These are phyloP conservation scores for Lodderomyces oxycetoniae DNA, from an alignment of 1,139 yeast genomes.

Conservation along the genomic window DNA sequence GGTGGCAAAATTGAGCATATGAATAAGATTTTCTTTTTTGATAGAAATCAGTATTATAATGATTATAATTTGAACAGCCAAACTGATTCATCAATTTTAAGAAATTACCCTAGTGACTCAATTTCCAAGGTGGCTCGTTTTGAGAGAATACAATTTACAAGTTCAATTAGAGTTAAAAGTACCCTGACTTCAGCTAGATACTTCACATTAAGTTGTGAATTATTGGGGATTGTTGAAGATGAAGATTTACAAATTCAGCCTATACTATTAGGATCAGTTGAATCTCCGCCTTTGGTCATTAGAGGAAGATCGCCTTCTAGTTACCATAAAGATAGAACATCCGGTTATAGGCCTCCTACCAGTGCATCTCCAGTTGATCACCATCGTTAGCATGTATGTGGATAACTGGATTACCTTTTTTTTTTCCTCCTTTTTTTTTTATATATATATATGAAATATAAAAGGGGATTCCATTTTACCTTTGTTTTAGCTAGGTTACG, in stretches of 20 bases:
- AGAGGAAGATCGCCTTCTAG: conserved; percentile 69
- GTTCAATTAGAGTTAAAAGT: conserved; percentile 53
- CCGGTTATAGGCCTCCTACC: conserved; percentile 28
- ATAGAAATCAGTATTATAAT: conserved; percentile 34
- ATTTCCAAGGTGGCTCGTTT: conserved; percentile 60
- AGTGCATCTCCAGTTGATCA: conserved; percentile 9
- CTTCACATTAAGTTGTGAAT: conserved; percentile 51
- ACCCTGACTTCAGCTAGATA: conserved; percentile 42
- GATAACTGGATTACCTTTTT: no score
- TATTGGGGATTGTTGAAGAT: conserved; percentile 46
- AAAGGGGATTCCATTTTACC: no score
- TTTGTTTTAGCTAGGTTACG: background rate
- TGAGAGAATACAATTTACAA: conserved; percentile 64
- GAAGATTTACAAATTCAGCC: conserved; percentile 39
- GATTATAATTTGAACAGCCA: conserved; percentile 26
- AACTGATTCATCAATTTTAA: conserved; percentile 31
- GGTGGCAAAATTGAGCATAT: conserved; percentile 20
- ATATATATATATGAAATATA: background rate
- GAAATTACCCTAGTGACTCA: conserved; percentile 46
- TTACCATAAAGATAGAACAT: conserved; percentile 43
- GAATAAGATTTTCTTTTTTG: conserved; percentile 36
- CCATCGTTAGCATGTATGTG: no score
- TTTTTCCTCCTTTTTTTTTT: no score
- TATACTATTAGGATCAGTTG: conserved; percentile 37
- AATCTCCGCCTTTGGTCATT: conserved; percentile 61